Base-by-base conservation (phyloP, 1,139 yeast species). In the Keqinozyma sinolaborantium region DNA sequence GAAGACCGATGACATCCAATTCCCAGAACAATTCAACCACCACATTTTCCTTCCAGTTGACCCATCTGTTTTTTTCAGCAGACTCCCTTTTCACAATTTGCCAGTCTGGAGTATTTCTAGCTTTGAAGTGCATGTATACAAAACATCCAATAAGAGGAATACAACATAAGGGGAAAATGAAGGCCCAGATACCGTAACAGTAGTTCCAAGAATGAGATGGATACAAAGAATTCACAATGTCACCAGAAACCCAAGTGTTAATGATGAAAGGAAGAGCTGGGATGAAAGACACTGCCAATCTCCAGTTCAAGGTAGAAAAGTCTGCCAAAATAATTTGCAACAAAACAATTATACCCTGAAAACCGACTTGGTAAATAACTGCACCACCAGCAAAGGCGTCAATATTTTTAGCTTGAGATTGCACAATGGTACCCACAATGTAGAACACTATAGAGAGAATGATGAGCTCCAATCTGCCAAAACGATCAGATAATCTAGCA, bases 171-270 rank as follows among this genome's bases (percentile, higher is more conserved):
- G 92, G 90, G 61, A 79, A 70, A 39, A 83, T 79, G 48, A 81
- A 79, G 1, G 88, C 88, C 85, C 85, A 83, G 73, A 83, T 81
- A 25, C 83, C 90, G 44, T 82, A 78, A 45, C 81, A 80, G 77
- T 81, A 83, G 24, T 74, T 68, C 94, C 94, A 83, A 2, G 56
- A 41, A 51, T 63, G 56, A 6, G 35, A 25, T n/a, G 48, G 42
- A 20, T 47, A 48, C 25, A 54, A 45, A n/a, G 45, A 45, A 21
- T 30, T 44, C 15, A 74, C 60, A 29, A 83, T 60, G 42, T 78
- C 64, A 49, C 88, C 90, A 15, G 79, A 58, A 32, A 82, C 68
- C 92, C 92, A 83, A 12, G 92, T 80, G 51, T 81, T 83, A 54
- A 83, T 79, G 43, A 83, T 75, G 44, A 72, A 79, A 2, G 92